Percentiles rank a stretch among this genome's conserved stretches.
These are phyloP conservation scores for Cydonia oblonga DNA, from an alignment of 331 rosid genomes.

Conservation along the genomic window DNA sequence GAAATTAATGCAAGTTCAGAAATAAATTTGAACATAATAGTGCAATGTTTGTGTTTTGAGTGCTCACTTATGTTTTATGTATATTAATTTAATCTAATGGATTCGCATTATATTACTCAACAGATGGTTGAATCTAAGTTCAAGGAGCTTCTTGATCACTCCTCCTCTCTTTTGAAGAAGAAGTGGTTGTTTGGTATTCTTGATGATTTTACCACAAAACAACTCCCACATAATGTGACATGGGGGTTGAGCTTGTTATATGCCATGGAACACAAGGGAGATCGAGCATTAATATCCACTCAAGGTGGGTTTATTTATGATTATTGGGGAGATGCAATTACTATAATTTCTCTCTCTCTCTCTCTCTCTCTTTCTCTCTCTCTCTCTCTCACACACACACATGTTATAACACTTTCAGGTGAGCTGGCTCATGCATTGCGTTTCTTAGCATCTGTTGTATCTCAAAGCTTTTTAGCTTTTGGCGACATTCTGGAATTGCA, in stretches of 20 bases:
- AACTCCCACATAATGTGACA: slow-evolving; percentile 96
- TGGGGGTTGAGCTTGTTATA: slow-evolving; percentile 95
- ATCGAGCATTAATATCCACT: slow-evolving; percentile 64
- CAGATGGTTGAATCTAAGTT: slow-evolving; percentile 98
- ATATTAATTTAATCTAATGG: background rate
- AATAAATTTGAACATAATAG: background rate
- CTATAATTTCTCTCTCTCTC: background rate
- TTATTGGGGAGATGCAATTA: background rate
- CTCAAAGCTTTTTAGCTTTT: slow-evolving; percentile 97
- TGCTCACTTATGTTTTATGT: background rate
- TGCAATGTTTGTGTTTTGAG: background rate
- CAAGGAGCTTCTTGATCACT: slow-evolving; percentile 66
- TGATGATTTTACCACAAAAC: slow-evolving; percentile 90
- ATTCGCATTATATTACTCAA: slow-evolving; percentile 5
- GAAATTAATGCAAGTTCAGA: background rate
- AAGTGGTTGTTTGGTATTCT: slow-evolving; percentile 85
- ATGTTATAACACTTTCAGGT: slow-evolving; percentile 35
- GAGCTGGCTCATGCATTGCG: slow-evolving; percentile 97
- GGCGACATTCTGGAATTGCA: slow-evolving; percentile 94
- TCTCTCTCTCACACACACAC: background rate
- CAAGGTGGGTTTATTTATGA: slow-evolving; percentile 50
- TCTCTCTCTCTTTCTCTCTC: no score
- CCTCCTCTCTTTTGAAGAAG: slow-evolving; percentile 59
- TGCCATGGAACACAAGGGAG: slow-evolving; percentile 85
- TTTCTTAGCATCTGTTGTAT: slow-evolving; percentile 94